Evolutionary conservation across 2,329 filamentous ascomycete species (phyloP).

Genomic region (Fusarium anthophilum): DNA sequence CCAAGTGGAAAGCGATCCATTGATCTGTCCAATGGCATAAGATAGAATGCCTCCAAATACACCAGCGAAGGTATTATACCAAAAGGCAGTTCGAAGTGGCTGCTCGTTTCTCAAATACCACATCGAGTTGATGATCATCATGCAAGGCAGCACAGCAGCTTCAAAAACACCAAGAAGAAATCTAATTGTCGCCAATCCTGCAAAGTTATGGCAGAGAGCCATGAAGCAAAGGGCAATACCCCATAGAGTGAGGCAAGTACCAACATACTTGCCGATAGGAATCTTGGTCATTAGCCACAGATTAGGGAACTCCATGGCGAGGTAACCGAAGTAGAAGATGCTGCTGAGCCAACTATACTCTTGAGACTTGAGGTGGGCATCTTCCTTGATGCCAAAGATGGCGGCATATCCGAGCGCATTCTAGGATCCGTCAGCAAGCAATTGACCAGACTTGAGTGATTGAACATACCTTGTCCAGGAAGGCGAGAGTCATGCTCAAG

Average conservation of each 20-base stretch:
- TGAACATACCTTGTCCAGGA: neutral
- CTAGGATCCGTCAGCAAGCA: neutral
- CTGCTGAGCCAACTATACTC: slow-evolving; percentile 73
- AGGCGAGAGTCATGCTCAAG: neutral
- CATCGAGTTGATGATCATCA: slow-evolving; percentile 45
- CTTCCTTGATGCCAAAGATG: slow-evolving; percentile 34
- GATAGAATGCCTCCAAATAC: slow-evolving; percentile 46
- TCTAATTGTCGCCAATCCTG: slow-evolving; percentile 37
- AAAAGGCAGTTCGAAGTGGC: slow-evolving; percentile 45
- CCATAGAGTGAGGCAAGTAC: slow-evolving; percentile 34
- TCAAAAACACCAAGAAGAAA: slow-evolving; percentile 46
- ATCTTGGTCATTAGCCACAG: slow-evolving; percentile 35
- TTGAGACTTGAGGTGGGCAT: slow-evolving; percentile 43
- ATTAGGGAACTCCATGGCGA: slow-evolving; percentile 59
- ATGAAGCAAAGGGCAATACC: slow-evolving; percentile 39
- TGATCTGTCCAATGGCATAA: slow-evolving; percentile 44
- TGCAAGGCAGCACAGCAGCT: slow-evolving; percentile 41
- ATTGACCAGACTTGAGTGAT: neutral
- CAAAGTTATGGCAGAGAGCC: slow-evolving; percentile 37
- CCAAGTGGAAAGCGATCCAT: slow-evolving; percentile 37
- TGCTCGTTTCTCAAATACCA: slow-evolving; percentile 48
- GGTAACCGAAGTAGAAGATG: slow-evolving; percentile 56
- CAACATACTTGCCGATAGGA: slow-evolving; percentile 32
- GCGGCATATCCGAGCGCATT: slow-evolving; percentile 20
- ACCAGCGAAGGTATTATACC: slow-evolving; percentile 46